phyloP scores from a whole-genome alignment of 2,329 filamentous ascomycete genomes.

The Colletotrichum simmondsii region DNA sequence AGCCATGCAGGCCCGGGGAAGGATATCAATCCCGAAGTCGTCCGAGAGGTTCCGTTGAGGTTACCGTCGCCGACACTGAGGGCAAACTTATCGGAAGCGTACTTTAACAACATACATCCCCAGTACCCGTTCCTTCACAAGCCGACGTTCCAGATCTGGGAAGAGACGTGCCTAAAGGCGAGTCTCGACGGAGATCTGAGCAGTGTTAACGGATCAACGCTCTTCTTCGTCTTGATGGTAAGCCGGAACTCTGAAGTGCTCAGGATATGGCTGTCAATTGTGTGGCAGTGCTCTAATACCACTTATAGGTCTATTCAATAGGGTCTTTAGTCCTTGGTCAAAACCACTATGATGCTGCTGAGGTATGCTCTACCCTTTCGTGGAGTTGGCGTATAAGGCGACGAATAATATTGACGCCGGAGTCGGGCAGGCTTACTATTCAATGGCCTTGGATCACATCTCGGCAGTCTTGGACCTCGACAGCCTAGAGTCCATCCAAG shows the following conservation, averaged over 20 bases:
- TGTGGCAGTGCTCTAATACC: background rate
- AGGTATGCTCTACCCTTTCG: background rate
- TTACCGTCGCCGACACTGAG: conserved; percentile 34
- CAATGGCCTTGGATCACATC: conserved; percentile 37
- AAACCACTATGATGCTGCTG: conserved; percentile 21
- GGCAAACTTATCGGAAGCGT: conserved; percentile 41
- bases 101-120: conserved; percentile 49
- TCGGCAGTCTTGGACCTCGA: conserved; percentile 37
- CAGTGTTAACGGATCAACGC: background rate
- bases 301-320: conserved; percentile 33
- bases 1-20: conserved; percentile 4
- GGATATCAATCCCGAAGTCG: background rate
- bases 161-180: conserved; percentile 38
- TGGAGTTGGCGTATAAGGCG: no score
- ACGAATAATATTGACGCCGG: background rate
- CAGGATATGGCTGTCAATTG: background rate
- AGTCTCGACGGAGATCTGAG: background rate
- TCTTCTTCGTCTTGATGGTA: conserved; percentile 38
- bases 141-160: conserved; percentile 45
- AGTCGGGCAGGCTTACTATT: conserved; percentile 26
- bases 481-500: conserved; percentile 46
- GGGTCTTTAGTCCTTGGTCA: conserved; percentile 26
- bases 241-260: background rate
- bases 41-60: conserved; percentile 11
- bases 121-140: conserved; percentile 51